Percentiles rank a stretch among this genome's conserved stretches.
Conservation (phyloP, 2,329 filamentous ascomycete species). For the Phialocephala subalpina region DNA sequence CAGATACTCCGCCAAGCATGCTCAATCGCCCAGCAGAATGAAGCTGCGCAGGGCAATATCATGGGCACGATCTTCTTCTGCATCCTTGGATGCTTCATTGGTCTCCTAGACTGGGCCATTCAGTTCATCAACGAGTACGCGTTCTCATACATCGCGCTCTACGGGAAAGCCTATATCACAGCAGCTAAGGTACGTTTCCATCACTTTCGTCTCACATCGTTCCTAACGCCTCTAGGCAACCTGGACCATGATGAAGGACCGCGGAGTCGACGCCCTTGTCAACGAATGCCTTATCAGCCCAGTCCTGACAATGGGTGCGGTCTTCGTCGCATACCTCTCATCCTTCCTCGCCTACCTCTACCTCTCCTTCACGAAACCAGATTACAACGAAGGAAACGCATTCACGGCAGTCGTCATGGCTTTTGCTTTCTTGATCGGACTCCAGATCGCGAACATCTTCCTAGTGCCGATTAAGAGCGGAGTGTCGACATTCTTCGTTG, state of each 20-base stretch:
- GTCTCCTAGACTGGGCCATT: constrained; percentile 83
- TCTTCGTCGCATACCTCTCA: constrained; percentile 85
- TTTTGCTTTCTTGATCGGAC: constrained; percentile 86
- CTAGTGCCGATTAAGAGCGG: constrained; percentile 87
- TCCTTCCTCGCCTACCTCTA: constrained; percentile 88
- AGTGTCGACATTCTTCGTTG: constrained; percentile 93
- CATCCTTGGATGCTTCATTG: constrained; percentile 78
- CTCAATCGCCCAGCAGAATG: constrained; percentile 75
- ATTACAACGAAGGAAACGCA: constrained; percentile 72
- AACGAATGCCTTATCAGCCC: constrained; percentile 62
- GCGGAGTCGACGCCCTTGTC: constrained; percentile 88
- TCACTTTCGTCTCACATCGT: background rate
- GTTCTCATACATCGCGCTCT: constrained; percentile 91
- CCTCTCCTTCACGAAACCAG: constrained; percentile 79
- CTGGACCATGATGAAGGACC: constrained; percentile 81
- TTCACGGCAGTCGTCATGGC: constrained; percentile 84
- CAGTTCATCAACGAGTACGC: constrained; percentile 92
- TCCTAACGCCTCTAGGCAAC: constrained; percentile 41
- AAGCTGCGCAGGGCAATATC: constrained; percentile 73
- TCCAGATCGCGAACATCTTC: constrained; percentile 91
- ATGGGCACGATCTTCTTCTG: constrained; percentile 74
- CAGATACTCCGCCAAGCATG: constrained; percentile 84
- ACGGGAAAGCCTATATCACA: constrained; percentile 86
- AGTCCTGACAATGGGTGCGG: constrained; percentile 75
- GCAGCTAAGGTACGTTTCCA: constrained; percentile 78